Percentiles rank a stretch among this genome's conserved stretches.
Evolutionary conservation across 345 rosid genomes (phyloP).

Genomic region (Mercurialis annua): DNA sequence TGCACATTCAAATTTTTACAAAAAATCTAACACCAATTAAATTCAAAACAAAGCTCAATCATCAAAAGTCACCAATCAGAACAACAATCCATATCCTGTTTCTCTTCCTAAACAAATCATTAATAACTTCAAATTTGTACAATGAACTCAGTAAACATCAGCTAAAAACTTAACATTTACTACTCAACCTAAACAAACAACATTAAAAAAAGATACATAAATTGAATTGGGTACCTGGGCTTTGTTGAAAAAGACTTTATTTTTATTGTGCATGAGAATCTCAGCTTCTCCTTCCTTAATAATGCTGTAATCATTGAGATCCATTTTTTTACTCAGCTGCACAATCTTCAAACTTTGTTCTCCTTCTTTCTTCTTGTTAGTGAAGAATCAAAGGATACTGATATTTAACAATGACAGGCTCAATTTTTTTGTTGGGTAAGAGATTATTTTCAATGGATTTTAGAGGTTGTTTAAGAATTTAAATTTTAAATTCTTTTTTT

Average conservation of each 20-base stretch:
- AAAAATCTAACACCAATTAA: background rate
- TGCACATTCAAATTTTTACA: background rate
- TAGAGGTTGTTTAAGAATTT: too few species aligned
- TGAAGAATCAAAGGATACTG: background rate
- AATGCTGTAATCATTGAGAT: slow-evolving; percentile 66
- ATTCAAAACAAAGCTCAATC: background rate
- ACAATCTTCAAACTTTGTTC: background rate
- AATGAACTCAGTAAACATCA: background rate
- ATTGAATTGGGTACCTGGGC: slow-evolving; percentile 57
- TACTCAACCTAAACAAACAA: slow-evolving; percentile 3
- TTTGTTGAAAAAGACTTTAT: slow-evolving; percentile 91
- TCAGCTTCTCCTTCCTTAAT: slow-evolving; percentile 96
- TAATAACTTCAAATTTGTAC: background rate
- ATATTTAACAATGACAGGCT: background rate
- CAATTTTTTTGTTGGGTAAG: background rate
- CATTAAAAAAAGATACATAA: slow-evolving; percentile 8
- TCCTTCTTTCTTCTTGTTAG: background rate
- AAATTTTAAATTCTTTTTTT: too few species aligned
- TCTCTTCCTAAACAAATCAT: background rate
- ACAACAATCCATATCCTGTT: background rate
- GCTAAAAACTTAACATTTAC: background rate
- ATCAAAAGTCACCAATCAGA: background rate
- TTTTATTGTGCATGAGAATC: slow-evolving; percentile 88
- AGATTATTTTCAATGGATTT: slow-evolving; percentile 6
- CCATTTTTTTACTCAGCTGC: slow-evolving; percentile 22